These are phyloP conservation scores for Crithidia sp. DNA, from an alignment of 208 protist species.

Conservation along the genomic window DNA sequence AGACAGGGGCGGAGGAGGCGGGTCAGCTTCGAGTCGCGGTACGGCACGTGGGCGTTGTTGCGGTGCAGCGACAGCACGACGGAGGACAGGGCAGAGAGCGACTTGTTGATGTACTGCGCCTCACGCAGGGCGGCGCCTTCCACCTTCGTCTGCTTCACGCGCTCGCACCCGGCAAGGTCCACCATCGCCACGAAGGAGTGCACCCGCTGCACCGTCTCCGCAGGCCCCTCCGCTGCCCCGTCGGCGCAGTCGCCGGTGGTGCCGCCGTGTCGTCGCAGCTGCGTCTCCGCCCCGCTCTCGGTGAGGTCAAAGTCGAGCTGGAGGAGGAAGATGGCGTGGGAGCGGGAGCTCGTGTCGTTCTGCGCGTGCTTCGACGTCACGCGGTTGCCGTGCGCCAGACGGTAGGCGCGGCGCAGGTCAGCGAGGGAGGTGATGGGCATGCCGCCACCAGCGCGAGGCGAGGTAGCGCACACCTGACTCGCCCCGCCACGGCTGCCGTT, in stretches of 20 bases:
- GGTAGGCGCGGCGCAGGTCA: slow-evolving; percentile 71
- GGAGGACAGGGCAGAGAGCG: slow-evolving; percentile 84
- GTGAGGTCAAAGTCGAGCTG: slow-evolving; percentile 78
- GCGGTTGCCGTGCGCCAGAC: slow-evolving; percentile 73
- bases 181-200: slow-evolving; percentile 93
- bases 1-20: slow-evolving; percentile 88
- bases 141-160: slow-evolving; percentile 91
- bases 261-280: neutral
- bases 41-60: slow-evolving; percentile 83
- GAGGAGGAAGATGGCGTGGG: slow-evolving; percentile 88
- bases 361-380: slow-evolving; percentile 68
- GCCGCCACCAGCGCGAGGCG: slow-evolving; percentile 47
- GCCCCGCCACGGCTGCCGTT: slow-evolving; percentile 20
- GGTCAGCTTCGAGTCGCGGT: slow-evolving; percentile 93
- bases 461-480: slow-evolving; percentile 10
- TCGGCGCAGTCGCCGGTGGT: neutral
- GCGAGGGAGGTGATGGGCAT: slow-evolving; percentile 64
- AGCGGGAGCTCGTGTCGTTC: slow-evolving; percentile 87
- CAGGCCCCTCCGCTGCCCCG: slow-evolving; percentile 1
- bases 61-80: slow-evolving; percentile 85
- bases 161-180: slow-evolving; percentile 97
- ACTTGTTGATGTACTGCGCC: slow-evolving; percentile 94
- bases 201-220: slow-evolving; percentile 32
- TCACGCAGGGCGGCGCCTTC: slow-evolving; percentile 76
- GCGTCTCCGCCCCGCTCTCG: slow-evolving; percentile 3